Base-by-base conservation (phyloP, 331 rosid genomes). In the Malus hybrid region DNA sequence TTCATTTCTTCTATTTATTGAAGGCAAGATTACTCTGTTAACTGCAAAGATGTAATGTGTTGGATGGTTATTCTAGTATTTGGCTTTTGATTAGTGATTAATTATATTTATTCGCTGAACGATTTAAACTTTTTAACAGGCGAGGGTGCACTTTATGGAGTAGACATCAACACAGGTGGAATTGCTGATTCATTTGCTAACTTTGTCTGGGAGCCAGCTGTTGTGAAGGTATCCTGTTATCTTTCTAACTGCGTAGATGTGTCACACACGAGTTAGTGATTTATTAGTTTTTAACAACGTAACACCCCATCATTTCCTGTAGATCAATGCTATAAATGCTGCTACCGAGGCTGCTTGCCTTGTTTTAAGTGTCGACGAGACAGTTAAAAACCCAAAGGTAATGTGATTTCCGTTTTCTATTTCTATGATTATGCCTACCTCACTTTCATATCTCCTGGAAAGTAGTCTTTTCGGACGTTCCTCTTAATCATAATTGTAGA, bases 261-360 rank as follows among this genome's bases (percentile, higher is more conserved):
- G 20, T 26, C 50, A 70, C 5, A 6, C 62, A 14, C 32, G 46
- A 76, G 77, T 65, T 68, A 6, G 24, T 18, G 14, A 14, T 22
- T 48, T 34, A 55, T 61, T 62, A 62, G 5, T 52, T 60, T 77
- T 73, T 73, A 32, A 39, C 36, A 32, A 39, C 36, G 7, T 67
- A 58, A 26, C 16, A 16, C 6, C 69, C 29, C 46, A 12, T 28
- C 34, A 11, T 53, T 71, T 29, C 46, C 78, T 89, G 88, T 88
- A 95, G 99, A 89, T 95, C 63, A 95, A 95, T 77, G 99, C 99
- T 78, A 89, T 95, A 68, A 95, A 89, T 79, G 99, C 99, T 72
- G 99, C 99, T 56, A 95, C 99, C 0, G 99, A 95, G 79, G 99
- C 99, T 39, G 96, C 99, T 66, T 95, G 99, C 80, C 96, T 95